Base-by-base conservation (phyloP, 768 basidiomycete species). In the Favolaschia claudopus region DNA sequence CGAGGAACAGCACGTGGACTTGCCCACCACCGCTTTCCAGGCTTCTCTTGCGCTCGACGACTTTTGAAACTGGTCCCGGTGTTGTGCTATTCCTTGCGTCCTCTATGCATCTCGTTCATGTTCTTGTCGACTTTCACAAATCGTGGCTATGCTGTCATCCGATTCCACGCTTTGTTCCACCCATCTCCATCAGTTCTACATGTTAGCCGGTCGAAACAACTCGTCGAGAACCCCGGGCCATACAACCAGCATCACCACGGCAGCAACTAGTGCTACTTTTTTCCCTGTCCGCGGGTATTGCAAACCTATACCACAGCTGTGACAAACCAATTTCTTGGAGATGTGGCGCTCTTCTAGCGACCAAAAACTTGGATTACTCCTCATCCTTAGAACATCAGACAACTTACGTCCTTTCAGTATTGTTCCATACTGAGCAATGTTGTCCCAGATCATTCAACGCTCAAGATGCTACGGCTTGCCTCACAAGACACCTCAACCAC, bases 321-420 rank as follows among this genome's bases (percentile, higher is more conserved):
- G 58, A 40, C 58, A 40, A 47, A 34, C 17, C 14, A 20, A 42
- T 46, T 55, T 40, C 37, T 38, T 57, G 54, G 63, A 60, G 45
- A 64, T 64, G 63, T 60, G 63, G 58, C 58, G 63, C 60, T 43
- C 58, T 60, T 60, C 58, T 52, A 22, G 47, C 49, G 46, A 38
- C 63, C 58, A 54, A 29, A 46, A 33, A 42, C 20, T n/a, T 40
- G 53, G 44, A 22, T 43, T 43, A 45, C 52, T 58, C 40, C 62
- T 58, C 56, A 63, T 24, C 51, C 46, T 43, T 29, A 53, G 51
- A 63, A 55, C 51, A 58, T 63, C 62, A 63, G 42, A 46, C 53
- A 31, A 33, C 40, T 60, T 60, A 50, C 51, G 47, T 54, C 31
- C 40, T 22, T 38, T 24, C 25, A 45, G 37, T 52, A 54, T 57